phyloP scores from a whole-genome alignment of 352 stramenopile species.

The Blastocystis sp. region DNA sequence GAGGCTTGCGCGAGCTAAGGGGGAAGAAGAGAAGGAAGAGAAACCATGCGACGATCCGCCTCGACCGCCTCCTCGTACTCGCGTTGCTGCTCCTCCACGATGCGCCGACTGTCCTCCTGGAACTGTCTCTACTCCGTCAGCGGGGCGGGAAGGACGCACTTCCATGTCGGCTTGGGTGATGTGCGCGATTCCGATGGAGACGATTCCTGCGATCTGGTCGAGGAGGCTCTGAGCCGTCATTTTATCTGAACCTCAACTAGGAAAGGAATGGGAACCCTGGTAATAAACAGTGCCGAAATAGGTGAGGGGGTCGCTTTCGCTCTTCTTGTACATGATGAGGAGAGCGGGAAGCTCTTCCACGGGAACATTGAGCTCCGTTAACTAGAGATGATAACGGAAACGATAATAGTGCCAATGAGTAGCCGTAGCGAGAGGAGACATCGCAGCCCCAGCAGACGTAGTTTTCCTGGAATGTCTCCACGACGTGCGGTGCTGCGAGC shows the following conservation, averaged over 20 bases:
- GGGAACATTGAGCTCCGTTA: slow-evolving; percentile 27
- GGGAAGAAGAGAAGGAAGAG: too few relatives aligned
- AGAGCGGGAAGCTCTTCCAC: slow-evolving; percentile 31
- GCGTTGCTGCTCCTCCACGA: slow-evolving; percentile 30
- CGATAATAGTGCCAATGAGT: background rate
- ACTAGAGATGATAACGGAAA: background rate
- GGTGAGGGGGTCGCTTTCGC: background rate
- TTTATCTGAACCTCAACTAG: background rate
- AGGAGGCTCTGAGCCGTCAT: slow-evolving; percentile 14
- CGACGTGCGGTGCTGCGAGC: background rate
- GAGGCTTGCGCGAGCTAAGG: background rate
- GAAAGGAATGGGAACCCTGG: background rate
- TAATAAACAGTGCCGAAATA: slow-evolving; percentile 20
- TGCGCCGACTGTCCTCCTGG: slow-evolving; percentile 32
- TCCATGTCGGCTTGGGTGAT: slow-evolving; percentile 10
- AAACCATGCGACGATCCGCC: slow-evolving; percentile 16
- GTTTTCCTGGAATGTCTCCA: slow-evolving; percentile 10
- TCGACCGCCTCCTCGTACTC: slow-evolving; percentile 57
- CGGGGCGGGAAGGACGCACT: background rate
- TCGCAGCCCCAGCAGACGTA: slow-evolving; percentile 62
- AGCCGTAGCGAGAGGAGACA: slow-evolving; percentile 28
- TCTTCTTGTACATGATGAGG: slow-evolving; percentile 38
- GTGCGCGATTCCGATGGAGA: background rate
- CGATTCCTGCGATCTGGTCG: background rate
- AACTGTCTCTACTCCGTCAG: slow-evolving; percentile 19